Evolutionary conservation across 371 early-diverging fungal species (phyloP).

Genomic region (Lichtheimia hyalospora): DNA sequence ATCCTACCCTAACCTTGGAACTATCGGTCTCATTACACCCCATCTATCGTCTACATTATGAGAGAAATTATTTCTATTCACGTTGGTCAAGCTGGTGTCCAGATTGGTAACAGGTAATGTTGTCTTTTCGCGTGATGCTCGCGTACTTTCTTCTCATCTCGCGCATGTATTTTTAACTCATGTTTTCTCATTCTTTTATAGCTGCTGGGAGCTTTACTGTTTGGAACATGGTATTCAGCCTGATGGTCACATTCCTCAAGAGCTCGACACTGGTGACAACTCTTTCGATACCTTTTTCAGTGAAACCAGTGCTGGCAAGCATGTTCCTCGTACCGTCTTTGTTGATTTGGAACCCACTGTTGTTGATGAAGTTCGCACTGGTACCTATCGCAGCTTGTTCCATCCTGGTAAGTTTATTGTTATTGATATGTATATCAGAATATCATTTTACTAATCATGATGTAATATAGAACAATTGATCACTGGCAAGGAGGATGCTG

Average conservation of each 20-base stretch:
- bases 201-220: conserved; percentile 97
- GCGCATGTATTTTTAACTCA: too few species aligned
- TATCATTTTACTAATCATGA: background rate
- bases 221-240: conserved; percentile 91
- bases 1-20: conserved; percentile 31
- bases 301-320: conserved; percentile 95
- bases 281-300: conserved; percentile 83
- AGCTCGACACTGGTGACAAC: conserved; percentile 29
- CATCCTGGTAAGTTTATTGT: conserved; percentile 77
- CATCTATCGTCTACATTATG: conserved; percentile 57
- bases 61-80: conserved; percentile 98
- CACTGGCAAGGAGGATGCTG: conserved; percentile 99
- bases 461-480: conserved; percentile 81
- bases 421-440: background rate
- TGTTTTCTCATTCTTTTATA: too few species aligned
- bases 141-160: too few species aligned
- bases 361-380: conserved; percentile 95
- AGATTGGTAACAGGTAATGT: conserved; percentile 91
- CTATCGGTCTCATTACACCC: conserved; percentile 21
- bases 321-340: conserved; percentile 97
- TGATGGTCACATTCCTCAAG: conserved; percentile 88
- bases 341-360: conserved; percentile 98
- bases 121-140: too few species aligned
- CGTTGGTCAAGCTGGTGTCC: conserved; percentile 98
- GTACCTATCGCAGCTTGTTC: conserved; percentile 96